phyloP scores from a whole-genome alignment of 306 rosid genomes.

The Dalbergia cochinchinensis region DNA sequence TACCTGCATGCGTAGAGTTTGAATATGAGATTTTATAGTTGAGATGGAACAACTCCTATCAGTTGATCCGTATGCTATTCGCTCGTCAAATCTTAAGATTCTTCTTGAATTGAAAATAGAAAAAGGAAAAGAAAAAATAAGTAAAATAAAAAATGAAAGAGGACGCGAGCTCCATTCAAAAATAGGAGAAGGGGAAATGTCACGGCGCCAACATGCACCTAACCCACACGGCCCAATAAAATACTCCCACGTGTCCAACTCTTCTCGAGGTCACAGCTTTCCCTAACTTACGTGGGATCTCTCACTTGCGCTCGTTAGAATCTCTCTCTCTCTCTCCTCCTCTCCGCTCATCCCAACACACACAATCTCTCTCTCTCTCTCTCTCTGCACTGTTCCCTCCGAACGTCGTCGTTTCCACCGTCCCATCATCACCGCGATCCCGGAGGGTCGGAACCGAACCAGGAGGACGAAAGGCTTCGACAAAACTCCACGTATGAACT shows the following conservation, averaged over 20 bases:
- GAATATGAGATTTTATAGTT: no score
- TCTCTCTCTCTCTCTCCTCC: constrained; percentile 25
- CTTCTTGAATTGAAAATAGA: background rate
- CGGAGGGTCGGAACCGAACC: constrained; percentile 17
- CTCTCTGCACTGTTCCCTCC: background rate
- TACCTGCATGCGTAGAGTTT: no score
- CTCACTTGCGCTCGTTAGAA: constrained; percentile 46
- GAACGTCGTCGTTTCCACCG: constrained; percentile 62
- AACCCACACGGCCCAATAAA: constrained; percentile 45
- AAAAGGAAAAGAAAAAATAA: background rate
- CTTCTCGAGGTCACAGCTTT: constrained; percentile 47
- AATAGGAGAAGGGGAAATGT: constrained; percentile 39
- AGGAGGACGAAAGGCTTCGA: background rate
- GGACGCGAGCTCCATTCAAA: constrained; percentile 48
- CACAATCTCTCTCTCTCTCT: constrained; percentile 18
- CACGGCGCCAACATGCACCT: constrained; percentile 59
- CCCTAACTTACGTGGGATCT: constrained; percentile 71
- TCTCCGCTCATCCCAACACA: no score
- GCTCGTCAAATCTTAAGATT: no score
- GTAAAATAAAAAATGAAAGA: background rate
- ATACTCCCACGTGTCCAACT: constrained; percentile 48
- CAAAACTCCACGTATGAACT: constrained; percentile 15
- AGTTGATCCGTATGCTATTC: no score
- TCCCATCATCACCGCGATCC: constrained; percentile 50
- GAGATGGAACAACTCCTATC: no score